A percentile compares a stretch with the other conserved stretches of the same genome.
Evolutionary conservation across 306 rosid genomes (phyloP).

Genomic region (Aeschynomene evenia): DNA sequence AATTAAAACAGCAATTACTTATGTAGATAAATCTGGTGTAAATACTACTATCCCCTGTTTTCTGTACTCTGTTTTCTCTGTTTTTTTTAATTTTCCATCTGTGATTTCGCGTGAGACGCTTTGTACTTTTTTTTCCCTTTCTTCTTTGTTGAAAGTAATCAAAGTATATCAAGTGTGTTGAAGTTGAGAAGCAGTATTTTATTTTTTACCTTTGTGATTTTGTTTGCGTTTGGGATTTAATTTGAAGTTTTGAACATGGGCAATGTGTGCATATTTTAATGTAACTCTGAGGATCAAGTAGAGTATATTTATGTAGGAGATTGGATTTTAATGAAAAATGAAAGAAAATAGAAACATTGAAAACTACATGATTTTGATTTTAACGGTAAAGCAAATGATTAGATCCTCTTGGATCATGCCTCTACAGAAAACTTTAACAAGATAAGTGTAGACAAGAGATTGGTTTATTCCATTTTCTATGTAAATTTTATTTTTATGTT

Average conservation of each 20-base stretch:
- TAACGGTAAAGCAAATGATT: no score
- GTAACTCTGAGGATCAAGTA: not conserved
- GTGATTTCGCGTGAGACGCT: not conserved
- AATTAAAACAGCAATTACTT: not conserved
- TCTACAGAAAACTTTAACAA: not conserved
- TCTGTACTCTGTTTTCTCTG: not conserved
- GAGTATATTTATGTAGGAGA: not conserved
- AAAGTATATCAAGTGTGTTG: not conserved
- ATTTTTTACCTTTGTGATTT: not conserved
- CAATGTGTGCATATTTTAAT: no score
- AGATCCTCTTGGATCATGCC: no score
- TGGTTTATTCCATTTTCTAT: not conserved
- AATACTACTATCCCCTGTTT: not conserved
- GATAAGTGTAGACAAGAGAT: not conserved
- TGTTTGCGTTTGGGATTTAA: no score
- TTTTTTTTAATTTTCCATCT: not conserved
- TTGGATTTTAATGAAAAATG: not conserved
- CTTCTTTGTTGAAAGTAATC: not conserved
- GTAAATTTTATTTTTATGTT: constrained; percentile 4
- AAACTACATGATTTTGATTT: no score
- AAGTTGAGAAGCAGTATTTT: not conserved
- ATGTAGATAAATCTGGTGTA: not conserved
- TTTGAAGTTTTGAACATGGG: no score
- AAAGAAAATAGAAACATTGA: not conserved
- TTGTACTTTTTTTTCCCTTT: not conserved